Base-by-base conservation (phyloP, 2,329 filamentous ascomycete species). In the Pseudogymnoascus sp. region DNA sequence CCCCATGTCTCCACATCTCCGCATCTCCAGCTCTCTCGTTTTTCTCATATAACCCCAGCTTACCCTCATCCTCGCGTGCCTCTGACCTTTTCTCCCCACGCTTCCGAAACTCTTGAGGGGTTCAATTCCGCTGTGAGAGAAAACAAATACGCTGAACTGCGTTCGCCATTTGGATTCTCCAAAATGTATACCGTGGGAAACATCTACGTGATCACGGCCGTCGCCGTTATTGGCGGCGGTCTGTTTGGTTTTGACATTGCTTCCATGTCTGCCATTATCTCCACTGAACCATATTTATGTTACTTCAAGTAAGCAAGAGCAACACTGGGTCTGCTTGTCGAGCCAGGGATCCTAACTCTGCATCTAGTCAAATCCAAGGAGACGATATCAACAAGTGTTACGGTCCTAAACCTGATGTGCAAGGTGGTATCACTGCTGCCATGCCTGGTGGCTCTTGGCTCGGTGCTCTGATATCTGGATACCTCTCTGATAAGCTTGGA, bases 371-470 rank as follows among this genome's bases (percentile, higher is more conserved):
- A 63, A 66, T 62, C 23, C 49, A 49, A 55, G 49, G 49, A 33
- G 16, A 33, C 64, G 19, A 64, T 75, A 75, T 33, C 49, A 33
- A 55, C 7, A 72, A 75, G 7, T 85, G 82, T 72, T 78, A 76
- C 14, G 84, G 84, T 35, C 84, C 84, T 3, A 72, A 70, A 11
- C 71, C 77, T 39, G 71, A 75, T 62, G 74, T 79, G 0, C 83
- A 84, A 71, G 85, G 85, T 65, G 84, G 84, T 58, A 89, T 90
- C 69, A 87, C 84, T 0, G 86, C 88, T 22, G 78, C 85, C 58
- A 90, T 90, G 85, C 84, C 87, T 22, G 87, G 81, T 61, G 88
- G 88, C 35, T 90, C 87, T 0, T 89, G 85, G 76, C 73, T 87
- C 23, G 87, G 86, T 64, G 83, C 87, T 59, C 74, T 88, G 14